phyloP scores from a whole-genome alignment of 2,329 filamentous ascomycete species.

The Zelopaecilomyces penicillatus region DNA sequence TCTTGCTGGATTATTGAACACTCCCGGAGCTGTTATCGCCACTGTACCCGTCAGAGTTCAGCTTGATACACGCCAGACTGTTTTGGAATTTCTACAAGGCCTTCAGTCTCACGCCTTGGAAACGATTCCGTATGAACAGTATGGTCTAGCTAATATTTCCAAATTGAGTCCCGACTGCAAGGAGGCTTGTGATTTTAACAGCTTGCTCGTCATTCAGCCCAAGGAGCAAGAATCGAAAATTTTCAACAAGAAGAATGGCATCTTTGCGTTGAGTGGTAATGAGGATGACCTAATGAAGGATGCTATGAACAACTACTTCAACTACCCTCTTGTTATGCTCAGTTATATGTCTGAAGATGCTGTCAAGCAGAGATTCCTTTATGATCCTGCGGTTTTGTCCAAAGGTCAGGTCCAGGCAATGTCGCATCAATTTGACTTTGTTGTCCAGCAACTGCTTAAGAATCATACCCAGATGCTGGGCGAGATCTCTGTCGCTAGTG shows the following conservation, averaged over 20 bases:
- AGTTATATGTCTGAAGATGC: conserved; percentile 2
- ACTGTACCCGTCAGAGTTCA: conserved; percentile 12
- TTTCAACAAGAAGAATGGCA: background rate
- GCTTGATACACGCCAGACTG: conserved; percentile 6
- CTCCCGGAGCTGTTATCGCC: conserved; percentile 11
- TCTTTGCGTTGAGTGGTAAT: background rate
- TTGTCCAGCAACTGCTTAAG: conserved; percentile 9
- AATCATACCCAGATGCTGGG: background rate
- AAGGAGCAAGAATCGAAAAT: conserved; percentile 1
- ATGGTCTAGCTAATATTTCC: conserved; percentile 14
- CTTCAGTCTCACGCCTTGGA: conserved; percentile 11
- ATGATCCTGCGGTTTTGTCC: conserved; percentile 6
- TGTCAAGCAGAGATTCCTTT: conserved; percentile 5
- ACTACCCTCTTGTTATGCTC: conserved; percentile 10
- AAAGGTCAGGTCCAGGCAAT: conserved; percentile 6
- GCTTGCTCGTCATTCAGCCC: conserved; percentile 3
- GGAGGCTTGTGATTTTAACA: conserved; percentile 5
- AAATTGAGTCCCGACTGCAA: conserved; percentile 10
- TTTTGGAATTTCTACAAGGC: conserved; percentile 7
- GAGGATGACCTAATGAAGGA: conserved; percentile 3
- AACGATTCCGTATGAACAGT: conserved; percentile 17
- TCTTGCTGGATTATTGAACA: conserved; percentile 8
- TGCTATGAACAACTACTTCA: conserved; percentile 10
- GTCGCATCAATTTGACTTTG: conserved; percentile 9
- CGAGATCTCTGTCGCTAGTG: background rate